Base-by-base conservation (phyloP, 108 stramenopile genomes). In the Conticribra weissflogii region DNA sequence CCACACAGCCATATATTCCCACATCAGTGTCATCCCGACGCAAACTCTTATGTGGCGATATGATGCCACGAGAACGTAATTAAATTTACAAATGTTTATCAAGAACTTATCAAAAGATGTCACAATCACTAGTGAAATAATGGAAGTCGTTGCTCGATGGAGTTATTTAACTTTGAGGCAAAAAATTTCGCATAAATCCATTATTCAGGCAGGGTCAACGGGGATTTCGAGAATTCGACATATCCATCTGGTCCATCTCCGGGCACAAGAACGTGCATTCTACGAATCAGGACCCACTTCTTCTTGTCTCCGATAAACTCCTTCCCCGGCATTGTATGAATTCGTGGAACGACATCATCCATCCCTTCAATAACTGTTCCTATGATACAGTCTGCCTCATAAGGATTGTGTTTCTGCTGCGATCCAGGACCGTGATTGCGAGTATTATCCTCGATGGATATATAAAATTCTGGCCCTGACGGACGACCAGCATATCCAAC, bases 341-440 rank as follows among this genome's bases (percentile, higher is more conserved):
- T 84, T 15, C 86, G 68, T 8, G 52, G 56, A 34, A 84, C 76
- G 2, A 84, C 82, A 68, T 84, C 83, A 44, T 86, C 78, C 70
- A 89, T 74, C 14, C 88, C 88, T 60, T 83, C 36, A 3, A 93
- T 80, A 3, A 94, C 82, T 32, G 58, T 86, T 19, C 94, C 97
- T 67, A 98, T 96, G 51, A 85, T 80, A 59, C 88, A 65, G 82
- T 98, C 96, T 21, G 97, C 96, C 79, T 98, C 97, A 50, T 93
- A 81, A 9, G 92, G 92, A 66, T 93, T 92, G 9, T 85, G 54
- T n/a, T 84, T 63, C 67, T 93, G 92, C 59, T 93, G 92, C 7
- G 78, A 75, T 46, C 92, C 92, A 1, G 89, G 92, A 27, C 92
- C 95, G 52, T 96, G 95, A 65, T 88, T 88, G 18, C 58, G 23